Base-by-base conservation (phyloP, 768 basidiomycete species). In the Kwoniella dejecticola region DNA sequence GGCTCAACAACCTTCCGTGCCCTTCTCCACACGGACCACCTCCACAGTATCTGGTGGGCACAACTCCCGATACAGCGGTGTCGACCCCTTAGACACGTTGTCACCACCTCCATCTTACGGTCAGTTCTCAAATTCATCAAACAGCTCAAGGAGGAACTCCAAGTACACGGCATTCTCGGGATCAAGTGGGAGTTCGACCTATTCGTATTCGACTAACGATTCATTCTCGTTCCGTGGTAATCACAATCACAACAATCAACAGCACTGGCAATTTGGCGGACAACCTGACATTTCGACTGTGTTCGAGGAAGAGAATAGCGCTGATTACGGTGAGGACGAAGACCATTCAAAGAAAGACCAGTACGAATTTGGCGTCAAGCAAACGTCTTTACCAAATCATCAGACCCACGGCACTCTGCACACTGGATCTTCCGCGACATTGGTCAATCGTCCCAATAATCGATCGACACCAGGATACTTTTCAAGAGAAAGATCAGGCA, bases 251-350 rank as follows among this genome's bases (percentile, higher is more conserved):
- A 30, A 50, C 15, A 55, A 60, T 8, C 29, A 49, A 2, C 45
- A 42, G 7, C 49, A 61, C n/a, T 57, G 61, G 47, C 48, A 45
- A 12, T 27, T 61, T 3, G 59, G 62, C 4, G 72, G 70, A 41
- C 55, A 60, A 49, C 68, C 73, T 3, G 73, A 71, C 41, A 71
- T 75, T 42, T 71, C 73, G 3, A 75, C 73, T 5, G 73, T 75
- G 12, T 71, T 70, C 47, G 73, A 75, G 44, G 73, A 75, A 52
- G 70, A 69, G 12, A 42, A 44, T 47, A 23, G 31, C 42, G 33
- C 31, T 21, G 67, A 71, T 44, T 42, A 33, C 1, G 50, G 55
- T 10, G 46, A 47, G 52, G 21, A 27, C 40, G n/a, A 56, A 26
- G 36, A 42, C 15, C 21, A 23, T 6, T 26, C n/a, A 6, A 49